phyloP scores from a whole-genome alignment of 2,329 filamentous ascomycete species.

The Fusarium guadeloupense region DNA sequence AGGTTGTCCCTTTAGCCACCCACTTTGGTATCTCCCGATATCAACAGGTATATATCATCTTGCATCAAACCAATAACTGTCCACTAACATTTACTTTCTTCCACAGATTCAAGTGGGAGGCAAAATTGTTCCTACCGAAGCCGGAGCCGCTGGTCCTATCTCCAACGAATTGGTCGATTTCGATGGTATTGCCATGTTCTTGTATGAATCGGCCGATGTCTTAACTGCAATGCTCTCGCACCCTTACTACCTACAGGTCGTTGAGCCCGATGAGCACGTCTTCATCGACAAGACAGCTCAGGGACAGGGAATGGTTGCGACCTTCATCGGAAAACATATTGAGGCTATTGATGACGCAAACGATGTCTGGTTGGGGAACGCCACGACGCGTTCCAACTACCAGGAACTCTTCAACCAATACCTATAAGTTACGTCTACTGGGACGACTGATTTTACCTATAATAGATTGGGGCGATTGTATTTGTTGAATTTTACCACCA shows the following conservation, averaged over 20 bases:
- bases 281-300: constrained; percentile 45
- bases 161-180: constrained; percentile 40
- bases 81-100: too few species aligned
- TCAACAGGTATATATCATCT: constrained; percentile 37
- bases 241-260: constrained; percentile 43
- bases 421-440: neutral
- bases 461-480: too few species aligned
- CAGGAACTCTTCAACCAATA: constrained; percentile 40
- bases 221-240: constrained; percentile 41
- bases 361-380: constrained; percentile 41
- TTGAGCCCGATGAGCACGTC: constrained; percentile 44
- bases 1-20: constrained; percentile 40
- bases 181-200: constrained; percentile 46
- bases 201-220: constrained; percentile 37
- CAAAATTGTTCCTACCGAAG: constrained; percentile 38
- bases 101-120: constrained; percentile 41
- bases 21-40: constrained; percentile 44
- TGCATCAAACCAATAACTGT: too few species aligned
- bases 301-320: constrained; percentile 43
- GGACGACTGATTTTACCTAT: too few species aligned
- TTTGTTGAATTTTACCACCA: too few species aligned
- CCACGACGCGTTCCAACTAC: constrained; percentile 25
- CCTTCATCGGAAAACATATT: constrained; percentile 37
- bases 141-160: constrained; percentile 19
- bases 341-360: constrained; percentile 36